Percentiles rank a stretch among this genome's conserved stretches.
Conservation (phyloP, 2,329 filamentous ascomycete species). For the Neopestalotiopsis rosae region DNA sequence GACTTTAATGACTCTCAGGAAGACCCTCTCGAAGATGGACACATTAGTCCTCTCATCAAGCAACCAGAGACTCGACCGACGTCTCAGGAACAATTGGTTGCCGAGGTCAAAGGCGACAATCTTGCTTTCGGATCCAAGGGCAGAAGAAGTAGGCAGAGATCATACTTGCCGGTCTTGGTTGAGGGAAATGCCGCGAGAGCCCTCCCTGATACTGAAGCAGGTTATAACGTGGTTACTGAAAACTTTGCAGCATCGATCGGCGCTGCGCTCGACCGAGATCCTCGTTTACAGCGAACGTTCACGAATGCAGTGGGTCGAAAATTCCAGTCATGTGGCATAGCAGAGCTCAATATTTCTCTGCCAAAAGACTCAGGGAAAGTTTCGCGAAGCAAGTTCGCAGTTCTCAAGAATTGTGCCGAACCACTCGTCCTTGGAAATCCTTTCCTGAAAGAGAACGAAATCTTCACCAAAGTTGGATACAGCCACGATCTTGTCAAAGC, state of each 20-base stretch:
- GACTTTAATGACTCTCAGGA: too few relatives aligned
- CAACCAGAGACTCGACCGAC: conserved; percentile 59
- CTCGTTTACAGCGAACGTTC: not conserved
- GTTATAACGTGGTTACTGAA: not conserved
- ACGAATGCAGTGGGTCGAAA: not conserved
- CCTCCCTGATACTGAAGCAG: not conserved
- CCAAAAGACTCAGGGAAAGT: not conserved
- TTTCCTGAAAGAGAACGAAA: not conserved
- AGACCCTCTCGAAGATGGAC: too few relatives aligned
- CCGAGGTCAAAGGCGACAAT: conserved; percentile 71
- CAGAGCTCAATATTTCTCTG: not conserved
- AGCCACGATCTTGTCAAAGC: not conserved
- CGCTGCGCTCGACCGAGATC: not conserved
- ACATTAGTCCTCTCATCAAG: conserved; percentile 26
- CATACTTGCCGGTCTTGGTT: not conserved
- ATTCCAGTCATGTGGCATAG: not conserved
- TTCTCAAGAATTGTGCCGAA: not conserved
- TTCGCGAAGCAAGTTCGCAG: not conserved
- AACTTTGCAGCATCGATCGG: not conserved
- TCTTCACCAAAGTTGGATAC: not conserved
- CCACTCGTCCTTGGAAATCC: not conserved
- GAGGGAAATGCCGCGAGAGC: not conserved
- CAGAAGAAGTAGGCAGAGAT: not conserved
- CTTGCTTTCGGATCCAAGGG: not conserved
- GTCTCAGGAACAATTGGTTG: conserved; percentile 77